Evolutionary conservation across 176 grass and related monocot genomes (phyloP), one percentile per base, ranked within the genome.

Genomic region (Hyparrhenia diplandra): DNA sequence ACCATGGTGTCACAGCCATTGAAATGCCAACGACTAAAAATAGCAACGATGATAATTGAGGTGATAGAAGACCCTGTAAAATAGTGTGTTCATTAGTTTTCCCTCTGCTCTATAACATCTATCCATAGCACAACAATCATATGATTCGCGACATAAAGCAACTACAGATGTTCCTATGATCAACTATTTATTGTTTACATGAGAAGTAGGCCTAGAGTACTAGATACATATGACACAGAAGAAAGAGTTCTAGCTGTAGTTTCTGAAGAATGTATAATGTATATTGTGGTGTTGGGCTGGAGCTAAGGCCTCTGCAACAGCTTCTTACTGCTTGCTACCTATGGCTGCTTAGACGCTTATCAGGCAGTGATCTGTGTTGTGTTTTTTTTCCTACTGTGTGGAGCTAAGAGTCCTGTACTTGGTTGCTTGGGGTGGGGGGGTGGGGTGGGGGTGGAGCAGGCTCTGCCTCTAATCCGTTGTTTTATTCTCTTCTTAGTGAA

Each of bases 21-120:
- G 96, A 99, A 87, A 99, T 89, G 64, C 96, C 92, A 77, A 99
- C 96, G 31, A 95, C 96, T 62, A 99, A 83, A 89, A 99, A 99
- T 63, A 99, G 78, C 75, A 99, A 84, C 29, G 96, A 99, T 32
- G 96, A 95, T 79, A 99, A 82, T 63, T 91, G 74, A 82, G 90
- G 86, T 43, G 96, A 95, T 60, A 99, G 67, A 74, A 99, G 90
- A 65, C 96, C 96, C 96, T 99, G 73, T 55, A 89, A 87, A 82
- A 82, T 65, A 77, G 47, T 76, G 18, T 55, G 13, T 55, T 24
- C 41, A 27, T 71, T 37, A 89, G 82, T 46, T 57, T 57, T 73
- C 45, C 72, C 43, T 17, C 25, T 80, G 46, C 42, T 28, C 10
- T 74, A 74, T 36, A 78, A 64, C 58, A 64, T 76, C 54, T 6